These are phyloP conservation scores for Forsythia suspensa DNA, from an alignment of 257 asterid species.

Conservation along the genomic window DNA sequence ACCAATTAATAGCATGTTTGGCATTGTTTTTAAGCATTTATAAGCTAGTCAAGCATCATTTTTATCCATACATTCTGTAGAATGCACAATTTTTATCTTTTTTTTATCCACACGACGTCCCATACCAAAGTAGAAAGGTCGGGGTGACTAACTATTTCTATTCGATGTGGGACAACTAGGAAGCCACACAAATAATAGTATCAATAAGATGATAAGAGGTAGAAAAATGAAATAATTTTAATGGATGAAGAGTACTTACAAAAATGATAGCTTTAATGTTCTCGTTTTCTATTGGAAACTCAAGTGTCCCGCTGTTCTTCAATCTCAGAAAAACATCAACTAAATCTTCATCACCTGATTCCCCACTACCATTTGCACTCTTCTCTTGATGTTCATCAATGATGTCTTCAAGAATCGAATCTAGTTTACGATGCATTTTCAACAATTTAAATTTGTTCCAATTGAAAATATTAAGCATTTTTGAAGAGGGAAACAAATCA, in stretches of 20 bases:
- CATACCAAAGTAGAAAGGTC: too few relatives aligned
- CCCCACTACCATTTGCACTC: background rate
- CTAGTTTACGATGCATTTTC: constrained; percentile 4
- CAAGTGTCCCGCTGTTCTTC: background rate
- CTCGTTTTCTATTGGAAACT: background rate
- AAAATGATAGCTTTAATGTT: constrained; percentile 22
- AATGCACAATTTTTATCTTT: too few relatives aligned
- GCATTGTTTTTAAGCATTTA: too few relatives aligned
- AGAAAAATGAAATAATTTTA: background rate
- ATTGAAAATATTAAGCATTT: background rate
- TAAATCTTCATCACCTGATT: background rate
- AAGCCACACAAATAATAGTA: too few relatives aligned
- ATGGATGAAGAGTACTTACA: constrained; percentile 7
- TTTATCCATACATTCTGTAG: too few relatives aligned
- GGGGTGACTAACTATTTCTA: too few relatives aligned
- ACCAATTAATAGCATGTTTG: too few relatives aligned
- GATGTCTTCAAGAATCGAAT: background rate
- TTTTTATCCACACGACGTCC: too few relatives aligned
- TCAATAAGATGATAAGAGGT: background rate
- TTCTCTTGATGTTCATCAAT: background rate
- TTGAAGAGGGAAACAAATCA: constrained; percentile 9
- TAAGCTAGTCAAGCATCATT: too few relatives aligned
- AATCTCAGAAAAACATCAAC: constrained; percentile 27
- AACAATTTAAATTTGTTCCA: background rate
- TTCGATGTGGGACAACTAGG: too few relatives aligned